Base-by-base conservation (phyloP, 2,329 filamentous ascomycete genomes). In the Parascedosporium putredinis region DNA sequence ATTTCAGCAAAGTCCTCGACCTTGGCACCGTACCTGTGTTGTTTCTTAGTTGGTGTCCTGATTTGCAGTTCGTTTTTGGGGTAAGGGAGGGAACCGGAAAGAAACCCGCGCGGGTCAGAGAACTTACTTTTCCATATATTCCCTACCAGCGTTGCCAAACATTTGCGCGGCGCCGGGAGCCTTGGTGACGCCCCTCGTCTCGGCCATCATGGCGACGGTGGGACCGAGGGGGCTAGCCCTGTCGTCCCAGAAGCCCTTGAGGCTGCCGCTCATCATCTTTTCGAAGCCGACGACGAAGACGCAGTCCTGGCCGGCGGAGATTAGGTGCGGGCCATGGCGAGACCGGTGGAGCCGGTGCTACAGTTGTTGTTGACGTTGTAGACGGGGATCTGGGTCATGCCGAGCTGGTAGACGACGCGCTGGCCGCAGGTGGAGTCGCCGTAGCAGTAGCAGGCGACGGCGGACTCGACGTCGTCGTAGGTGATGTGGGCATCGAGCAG, bases 341-440 rank as follows among this genome's bases (percentile, higher is more conserved):
- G 72, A 7, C 91, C 93, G 0, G 91, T 95, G 4, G 84, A 89
- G n/a, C 91, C 93, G 0, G 91, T 97, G 3, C 87, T 88, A 75
- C 91, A 97, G 74, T 96, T 96, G 76, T 97, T 97, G 78, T 96
- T 97, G 62, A 95, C 88, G 62, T 97, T 97, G 75, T 94, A 90
- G 64, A 97, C 88, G 60, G 91, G 91, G 59, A 97, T 96, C 62
- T 85, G 77, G 40, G 90, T 96, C 84, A 97, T 90, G 72, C 91
- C 93, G 67, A 97, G 96, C 70, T 97, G 91, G 71, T 97, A 97
- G 71, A 97, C 96, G 62, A 97, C 90, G 56, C 91, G 84, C 74
- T 97, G 91, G 45, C 91, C 91, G 68, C 86, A 93, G 50, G 91
- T 95, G 55, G 83, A 89, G 72, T 97, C 91, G 62, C 91, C 91